Evolutionary conservation across 2,329 filamentous ascomycete genomes (phyloP).

Genomic region (Fusarium sp.): DNA sequence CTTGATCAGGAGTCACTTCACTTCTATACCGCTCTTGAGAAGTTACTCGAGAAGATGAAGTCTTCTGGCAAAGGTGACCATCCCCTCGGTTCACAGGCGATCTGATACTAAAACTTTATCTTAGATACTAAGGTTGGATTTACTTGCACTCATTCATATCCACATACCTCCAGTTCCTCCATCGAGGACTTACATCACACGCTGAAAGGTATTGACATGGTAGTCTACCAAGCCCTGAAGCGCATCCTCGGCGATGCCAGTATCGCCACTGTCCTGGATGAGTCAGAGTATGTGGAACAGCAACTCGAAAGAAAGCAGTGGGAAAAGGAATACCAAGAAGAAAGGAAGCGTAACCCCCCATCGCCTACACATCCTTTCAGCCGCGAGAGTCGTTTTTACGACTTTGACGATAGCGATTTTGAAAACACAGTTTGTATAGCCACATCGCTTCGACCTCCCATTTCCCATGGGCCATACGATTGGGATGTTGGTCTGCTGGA

Average conservation of each 20-base stretch:
- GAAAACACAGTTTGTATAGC: background rate
- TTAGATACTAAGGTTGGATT: conserved; percentile 59
- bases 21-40: conserved; percentile 13
- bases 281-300: background rate
- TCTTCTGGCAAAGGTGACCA: background rate
- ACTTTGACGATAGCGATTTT: background rate
- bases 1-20: conserved; percentile 30
- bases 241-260: conserved; percentile 4
- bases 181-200: conserved; percentile 47
- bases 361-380: no score
- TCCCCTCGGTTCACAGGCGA: accelerated
- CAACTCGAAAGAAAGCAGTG: background rate
- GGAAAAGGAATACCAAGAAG: background rate
- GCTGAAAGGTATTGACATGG: conserved; percentile 61
- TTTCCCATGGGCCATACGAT: background rate
- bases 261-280: conserved; percentile 15
- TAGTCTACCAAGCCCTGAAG: conserved; percentile 50
- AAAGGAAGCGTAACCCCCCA: no score
- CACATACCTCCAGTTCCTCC: conserved; percentile 51
- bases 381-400: background rate
- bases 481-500: background rate
- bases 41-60: background rate
- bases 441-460: accelerated
- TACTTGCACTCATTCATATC: conserved; percentile 60
- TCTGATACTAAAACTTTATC: background rate